These are phyloP conservation scores for Boletus semigastroideus DNA, from an alignment of 1,284 basidiomycete genomes.

Conservation along the genomic window DNA sequence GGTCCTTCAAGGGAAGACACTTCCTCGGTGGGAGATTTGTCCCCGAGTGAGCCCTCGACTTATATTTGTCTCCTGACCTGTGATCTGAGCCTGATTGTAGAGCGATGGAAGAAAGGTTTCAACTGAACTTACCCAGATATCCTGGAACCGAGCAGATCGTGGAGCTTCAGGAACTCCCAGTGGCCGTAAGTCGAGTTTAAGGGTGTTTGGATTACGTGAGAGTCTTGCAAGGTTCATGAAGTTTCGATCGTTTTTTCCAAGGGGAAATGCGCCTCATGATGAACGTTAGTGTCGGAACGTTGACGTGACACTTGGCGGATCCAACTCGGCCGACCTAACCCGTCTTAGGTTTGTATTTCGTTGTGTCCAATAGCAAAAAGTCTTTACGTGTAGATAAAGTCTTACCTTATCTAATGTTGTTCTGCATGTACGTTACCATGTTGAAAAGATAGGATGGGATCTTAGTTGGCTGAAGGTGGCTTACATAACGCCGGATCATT, in stretches of 20 bases:
- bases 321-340: not conserved
- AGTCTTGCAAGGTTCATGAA: too few relatives aligned
- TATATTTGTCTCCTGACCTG: not conserved
- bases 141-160: conserved; percentile 80
- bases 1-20: conserved; percentile 77
- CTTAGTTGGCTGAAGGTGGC: too few relatives aligned
- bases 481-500: not conserved
- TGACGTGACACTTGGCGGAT: not conserved
- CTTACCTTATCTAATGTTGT: not conserved
- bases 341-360: too few relatives aligned
- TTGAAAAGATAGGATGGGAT: not conserved
- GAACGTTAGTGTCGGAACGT: not conserved
- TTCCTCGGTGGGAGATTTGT: conserved; percentile 84
- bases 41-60: conserved; percentile 59
- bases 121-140: conserved; percentile 78
- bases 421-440: not conserved
- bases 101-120: conserved; percentile 66
- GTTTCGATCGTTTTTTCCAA: not conserved
- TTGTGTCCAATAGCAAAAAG: not conserved
- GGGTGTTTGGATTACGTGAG: too few relatives aligned
- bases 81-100: conserved; percentile 38
- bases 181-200: conserved; percentile 6
- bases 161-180: conserved; percentile 44
- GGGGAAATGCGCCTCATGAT: not conserved
- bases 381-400: not conserved